Conservation (phyloP, 2,329 filamentous ascomycete species). For the Pestalotiopsis sp. region DNA sequence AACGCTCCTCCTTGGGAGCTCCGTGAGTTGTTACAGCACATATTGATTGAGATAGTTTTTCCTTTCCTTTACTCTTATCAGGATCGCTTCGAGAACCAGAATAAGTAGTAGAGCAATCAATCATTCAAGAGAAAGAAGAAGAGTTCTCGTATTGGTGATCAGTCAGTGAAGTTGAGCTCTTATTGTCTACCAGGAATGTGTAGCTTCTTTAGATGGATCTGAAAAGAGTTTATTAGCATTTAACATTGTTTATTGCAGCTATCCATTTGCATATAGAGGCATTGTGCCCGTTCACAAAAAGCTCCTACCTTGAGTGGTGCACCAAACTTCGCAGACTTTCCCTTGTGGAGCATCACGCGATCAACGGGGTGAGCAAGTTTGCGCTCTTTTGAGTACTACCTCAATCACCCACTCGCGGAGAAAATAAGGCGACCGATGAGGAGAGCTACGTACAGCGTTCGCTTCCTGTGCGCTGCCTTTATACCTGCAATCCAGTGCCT, state of each 20-base stretch:
- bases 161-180: too few relatives aligned
- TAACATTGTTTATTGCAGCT: too few relatives aligned
- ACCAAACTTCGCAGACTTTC: background rate
- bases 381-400: conserved; percentile 20
- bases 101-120: too few relatives aligned
- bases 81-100: too few relatives aligned
- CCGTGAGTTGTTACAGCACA: conserved; percentile 49
- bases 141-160: too few relatives aligned
- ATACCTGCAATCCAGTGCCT: background rate
- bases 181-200: too few relatives aligned
- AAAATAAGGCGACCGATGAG: background rate
- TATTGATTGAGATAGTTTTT: conserved; percentile 22
- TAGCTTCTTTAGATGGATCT: too few relatives aligned
- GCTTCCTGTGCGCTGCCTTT: background rate
- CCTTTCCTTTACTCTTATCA: too few relatives aligned
- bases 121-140: too few relatives aligned
- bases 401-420: background rate
- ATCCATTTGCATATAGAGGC: background rate
- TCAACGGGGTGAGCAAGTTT: conserved; percentile 35
- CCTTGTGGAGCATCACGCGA: background rate
- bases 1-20: conserved; percentile 49
- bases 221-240: too few relatives aligned
- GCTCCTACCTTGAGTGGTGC: background rate
- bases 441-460: background rate
- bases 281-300: background rate